phyloP scores from a whole-genome alignment of 495 filamentous ascomycete genomes.

The Aspergillus heteromorphus region DNA sequence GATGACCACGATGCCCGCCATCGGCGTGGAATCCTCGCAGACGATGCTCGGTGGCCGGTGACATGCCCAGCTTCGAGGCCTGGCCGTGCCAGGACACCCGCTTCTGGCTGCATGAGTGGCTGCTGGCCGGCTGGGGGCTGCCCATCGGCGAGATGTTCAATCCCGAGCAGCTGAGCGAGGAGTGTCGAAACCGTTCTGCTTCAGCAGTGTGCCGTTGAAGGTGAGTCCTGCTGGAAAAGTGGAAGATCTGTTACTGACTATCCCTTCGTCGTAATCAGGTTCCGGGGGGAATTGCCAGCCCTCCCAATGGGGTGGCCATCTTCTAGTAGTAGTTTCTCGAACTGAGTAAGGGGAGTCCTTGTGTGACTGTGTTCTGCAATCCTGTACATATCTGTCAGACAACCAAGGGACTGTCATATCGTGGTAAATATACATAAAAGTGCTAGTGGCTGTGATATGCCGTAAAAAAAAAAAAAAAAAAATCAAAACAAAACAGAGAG shows the following conservation, averaged over 20 bases:
- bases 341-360: not conserved
- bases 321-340: no score
- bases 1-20: no score
- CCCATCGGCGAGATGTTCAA: constrained; percentile 34
- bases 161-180: constrained; percentile 6
- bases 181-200: constrained; percentile 25
- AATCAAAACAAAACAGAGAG: no score
- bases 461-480: no score
- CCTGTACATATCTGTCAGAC: no score
- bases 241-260: no score
- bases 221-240: constrained; percentile 10
- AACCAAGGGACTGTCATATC: no score
- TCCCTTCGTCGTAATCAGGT: no score
- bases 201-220: constrained; percentile 39
- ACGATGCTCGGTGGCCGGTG: constrained; percentile 41
- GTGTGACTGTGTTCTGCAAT: not conserved
- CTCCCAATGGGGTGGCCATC: constrained; percentile 28
- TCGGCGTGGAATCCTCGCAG: no score
- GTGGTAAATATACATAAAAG: no score
- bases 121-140: constrained; percentile 45
- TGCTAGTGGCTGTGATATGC: no score
- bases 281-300: constrained; percentile 32
- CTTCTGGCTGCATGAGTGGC: constrained; percentile 36
- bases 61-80: constrained; percentile 34
- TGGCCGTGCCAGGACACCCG: constrained; percentile 21